phyloP scores from a whole-genome alignment of 2,329 filamentous ascomycete species.

The Penicillium janthinellum region DNA sequence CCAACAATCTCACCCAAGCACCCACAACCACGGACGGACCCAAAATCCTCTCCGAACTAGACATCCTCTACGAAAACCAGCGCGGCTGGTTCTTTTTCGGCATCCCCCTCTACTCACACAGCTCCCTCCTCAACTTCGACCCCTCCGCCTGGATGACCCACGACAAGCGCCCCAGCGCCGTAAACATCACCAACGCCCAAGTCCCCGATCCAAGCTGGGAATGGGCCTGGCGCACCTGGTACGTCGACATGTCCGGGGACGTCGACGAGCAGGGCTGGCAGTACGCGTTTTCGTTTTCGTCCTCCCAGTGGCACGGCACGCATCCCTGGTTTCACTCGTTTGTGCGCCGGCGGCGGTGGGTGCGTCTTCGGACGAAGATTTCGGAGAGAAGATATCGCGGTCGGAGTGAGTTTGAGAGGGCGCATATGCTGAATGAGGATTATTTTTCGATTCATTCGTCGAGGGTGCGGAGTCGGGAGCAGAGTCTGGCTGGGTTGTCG shows the following conservation, averaged over 20 bases:
- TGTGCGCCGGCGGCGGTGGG: constrained; percentile 87
- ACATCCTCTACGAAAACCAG: constrained; percentile 95
- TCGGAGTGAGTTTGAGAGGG: constrained; percentile 45
- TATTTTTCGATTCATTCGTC: constrained; percentile 75
- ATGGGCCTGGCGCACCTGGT: constrained; percentile 77
- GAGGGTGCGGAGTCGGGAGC: constrained; percentile 47
- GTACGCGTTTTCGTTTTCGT: constrained; percentile 85
- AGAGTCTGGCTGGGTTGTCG: constrained; percentile 41
- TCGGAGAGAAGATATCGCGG: constrained; percentile 24
- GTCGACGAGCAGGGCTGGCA: constrained; percentile 94
- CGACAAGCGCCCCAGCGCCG: constrained; percentile 58
- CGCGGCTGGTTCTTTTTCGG: constrained; percentile 88
- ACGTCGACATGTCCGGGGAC: constrained; percentile 75
- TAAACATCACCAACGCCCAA: constrained; percentile 81
- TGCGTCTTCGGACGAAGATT: constrained; percentile 72
- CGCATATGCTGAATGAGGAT: constrained; percentile 70
- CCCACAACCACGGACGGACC: constrained; percentile 18
- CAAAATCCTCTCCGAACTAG: constrained; percentile 59
- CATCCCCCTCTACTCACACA: constrained; percentile 82
- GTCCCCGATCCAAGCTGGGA: constrained; percentile 94
- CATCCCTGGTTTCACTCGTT: constrained; percentile 93
- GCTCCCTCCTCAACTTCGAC: constrained; percentile 82
- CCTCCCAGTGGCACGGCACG: constrained; percentile 83
- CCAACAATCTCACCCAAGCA: constrained; percentile 3
- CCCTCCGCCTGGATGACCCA: constrained; percentile 82